Conservation (phyloP, 2,329 filamentous ascomycete genomes). For the Pezizomycotina sp. region DNA sequence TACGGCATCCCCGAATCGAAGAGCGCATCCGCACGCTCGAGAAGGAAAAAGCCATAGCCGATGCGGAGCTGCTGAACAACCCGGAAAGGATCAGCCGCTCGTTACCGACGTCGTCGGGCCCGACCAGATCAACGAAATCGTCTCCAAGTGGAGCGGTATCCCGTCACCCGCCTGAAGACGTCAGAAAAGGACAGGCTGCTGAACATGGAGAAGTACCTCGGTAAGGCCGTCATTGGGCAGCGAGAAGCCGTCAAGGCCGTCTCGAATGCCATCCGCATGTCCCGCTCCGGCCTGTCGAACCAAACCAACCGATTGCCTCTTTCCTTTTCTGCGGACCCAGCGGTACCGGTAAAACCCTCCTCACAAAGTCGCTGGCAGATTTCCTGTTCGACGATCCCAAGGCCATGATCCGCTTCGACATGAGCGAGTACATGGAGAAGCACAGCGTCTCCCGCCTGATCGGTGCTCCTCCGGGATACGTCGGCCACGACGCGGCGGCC, state of each 20-base stretch:
- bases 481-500: slow-evolving; percentile 93
- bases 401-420: slow-evolving; percentile 96
- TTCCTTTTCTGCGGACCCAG: slow-evolving; percentile 98
- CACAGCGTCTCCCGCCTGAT: slow-evolving; percentile 96
- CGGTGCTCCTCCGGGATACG: slow-evolving; percentile 88
- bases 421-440: slow-evolving; percentile 98
- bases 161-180: slow-evolving; percentile 87
- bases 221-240: slow-evolving; percentile 78
- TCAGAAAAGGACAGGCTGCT: slow-evolving; percentile 98
- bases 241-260: slow-evolving; percentile 85
- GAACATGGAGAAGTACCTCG: slow-evolving; percentile 79
- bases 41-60: slow-evolving; percentile 54
- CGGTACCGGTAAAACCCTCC: slow-evolving; percentile 90
- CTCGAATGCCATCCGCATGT: slow-evolving; percentile 86
- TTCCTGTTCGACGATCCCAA: slow-evolving; percentile 96
- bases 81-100: slow-evolving; percentile 45
- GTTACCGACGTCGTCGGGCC: slow-evolving; percentile 87
- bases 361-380: slow-evolving; percentile 92
- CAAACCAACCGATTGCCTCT: slow-evolving; percentile 76
- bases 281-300: slow-evolving; percentile 83
- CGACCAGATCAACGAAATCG: slow-evolving; percentile 98
- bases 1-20: slow-evolving; percentile 90
- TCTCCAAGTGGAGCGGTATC: slow-evolving; percentile 94
- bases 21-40: slow-evolving; percentile 65
- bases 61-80: slow-evolving; percentile 40